Base-by-base conservation (phyloP, 345 rosid genomes). In the Anastatica hierochuntica region DNA sequence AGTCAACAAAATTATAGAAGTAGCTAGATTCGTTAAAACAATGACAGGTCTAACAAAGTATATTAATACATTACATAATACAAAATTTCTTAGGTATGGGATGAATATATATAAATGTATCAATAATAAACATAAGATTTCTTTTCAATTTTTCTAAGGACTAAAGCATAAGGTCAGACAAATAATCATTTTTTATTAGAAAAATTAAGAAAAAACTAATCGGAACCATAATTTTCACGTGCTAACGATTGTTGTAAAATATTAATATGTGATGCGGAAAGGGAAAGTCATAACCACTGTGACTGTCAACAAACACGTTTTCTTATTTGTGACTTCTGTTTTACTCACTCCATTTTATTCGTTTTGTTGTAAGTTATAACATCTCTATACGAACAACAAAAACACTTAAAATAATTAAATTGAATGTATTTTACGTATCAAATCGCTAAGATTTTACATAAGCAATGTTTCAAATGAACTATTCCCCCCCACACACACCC, bases 231-330 rank as follows among this genome's bases (percentile, higher is more conserved):
- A 65, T 14, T 42, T 57, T 27, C 58, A 57, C 70, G 58, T 65
- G 70, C 39, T 6, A 7, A n/a, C 2, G 15, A 26, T n/a, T 29
- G 11, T 29, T 2, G 21, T 30, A 30, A 21, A 47, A 49, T 49
- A 42, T 26, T 29, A 9, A 30, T 8, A 40, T 21, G 19, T 40
- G 49, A 48, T 20, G 37, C 38, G 1, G 9, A 35, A 56, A 49
- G 57, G 31, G 10, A 5, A 35, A 65, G 53, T 34, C 58, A 10
- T 41, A n/a, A 20, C 6, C 29, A 58, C 17, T 38, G 40, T 26
- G 55, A 48, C 40, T 36, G 26, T 58, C 53, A 50, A 26, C 34
- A n/a, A 42, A 50, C 63, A 57, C 70, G 64, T 43, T 56, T 49
- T 64, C 12, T 12, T 26, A 35, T 18, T 7, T 12, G 34, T 19